Conservation (phyloP, 2,329 filamentous ascomycete genomes). For the Elsinoe perseae region DNA sequence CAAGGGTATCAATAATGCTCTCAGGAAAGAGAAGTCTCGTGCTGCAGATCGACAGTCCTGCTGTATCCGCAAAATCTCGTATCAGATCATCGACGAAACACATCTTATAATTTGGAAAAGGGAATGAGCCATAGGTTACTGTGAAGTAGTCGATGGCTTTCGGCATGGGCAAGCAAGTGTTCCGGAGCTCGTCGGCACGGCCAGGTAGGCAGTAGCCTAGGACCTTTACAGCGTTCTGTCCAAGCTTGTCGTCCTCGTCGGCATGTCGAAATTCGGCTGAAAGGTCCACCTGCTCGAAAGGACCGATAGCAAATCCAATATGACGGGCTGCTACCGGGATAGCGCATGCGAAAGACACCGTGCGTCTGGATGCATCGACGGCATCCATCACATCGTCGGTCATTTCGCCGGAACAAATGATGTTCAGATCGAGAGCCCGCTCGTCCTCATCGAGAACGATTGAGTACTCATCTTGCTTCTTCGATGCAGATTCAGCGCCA, state of each 20-base stretch:
- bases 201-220: conserved; percentile 87
- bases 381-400: conserved; percentile 73
- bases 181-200: conserved; percentile 70
- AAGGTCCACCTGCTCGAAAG: conserved; percentile 88
- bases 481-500: conserved; percentile 24
- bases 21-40: conserved; percentile 76
- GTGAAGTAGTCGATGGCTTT: conserved; percentile 84
- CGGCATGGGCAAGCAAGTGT: conserved; percentile 78
- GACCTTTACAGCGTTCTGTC: conserved; percentile 78
- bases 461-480: conserved; percentile 31
- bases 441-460: conserved; percentile 62
- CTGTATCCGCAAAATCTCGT: conserved; percentile 65
- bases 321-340: conserved; percentile 76
- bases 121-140: conserved; percentile 80
- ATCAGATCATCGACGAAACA: conserved; percentile 89
- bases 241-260: conserved; percentile 85
- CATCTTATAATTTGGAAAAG: conserved; percentile 84
- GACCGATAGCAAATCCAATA: conserved; percentile 86
- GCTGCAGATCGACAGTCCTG: conserved; percentile 81
- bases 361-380: conserved; percentile 72
- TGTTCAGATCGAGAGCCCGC: conserved; percentile 77
- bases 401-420: conserved; percentile 83
- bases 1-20: conserved; percentile 75
- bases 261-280: conserved; percentile 74
- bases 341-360: conserved; percentile 72